Evolutionary conservation across 78 protist species (phyloP).

Genomic region (Dictyostelium purpureum): DNA sequence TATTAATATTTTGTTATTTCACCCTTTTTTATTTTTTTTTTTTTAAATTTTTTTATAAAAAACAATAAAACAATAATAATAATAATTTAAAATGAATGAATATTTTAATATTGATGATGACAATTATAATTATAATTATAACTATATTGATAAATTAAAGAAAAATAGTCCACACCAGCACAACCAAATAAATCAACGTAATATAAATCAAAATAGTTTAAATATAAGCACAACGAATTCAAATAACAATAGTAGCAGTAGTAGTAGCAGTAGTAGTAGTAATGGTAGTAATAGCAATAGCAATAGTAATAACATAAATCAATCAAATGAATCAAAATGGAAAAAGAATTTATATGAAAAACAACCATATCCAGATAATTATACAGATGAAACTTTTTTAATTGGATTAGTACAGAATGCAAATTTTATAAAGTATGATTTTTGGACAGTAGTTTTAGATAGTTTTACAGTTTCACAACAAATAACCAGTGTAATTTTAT

Average conservation of each 20-base stretch:
- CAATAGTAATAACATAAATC: background rate
- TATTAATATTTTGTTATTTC: too few relatives aligned
- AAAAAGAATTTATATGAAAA: constrained; percentile 68
- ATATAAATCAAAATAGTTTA: too few relatives aligned
- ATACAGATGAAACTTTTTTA: constrained; percentile 77
- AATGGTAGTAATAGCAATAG: background rate
- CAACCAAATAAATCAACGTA: too few relatives aligned
- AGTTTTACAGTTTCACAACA: constrained; percentile 74
- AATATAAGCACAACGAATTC: background rate
- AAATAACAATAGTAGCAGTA: background rate
- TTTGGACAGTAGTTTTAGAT: constrained; percentile 70
- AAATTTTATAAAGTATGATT: constrained; percentile 76
- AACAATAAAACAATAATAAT: too few relatives aligned
- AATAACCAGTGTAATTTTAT: constrained; percentile 59
- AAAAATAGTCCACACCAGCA: too few relatives aligned
- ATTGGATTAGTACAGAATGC: constrained; percentile 71
- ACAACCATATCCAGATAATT: constrained; percentile 80
- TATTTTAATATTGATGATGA: background rate
- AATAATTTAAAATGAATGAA: background rate
- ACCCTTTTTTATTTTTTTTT: too few relatives aligned
- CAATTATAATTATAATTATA: background rate
- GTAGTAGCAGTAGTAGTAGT: background rate
- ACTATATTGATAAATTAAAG: background rate
- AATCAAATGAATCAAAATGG: constrained; percentile 21
- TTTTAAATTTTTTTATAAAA: too few relatives aligned